Conservation (phyloP, 106 monocot species). For the Dendrobium catenatum region DNA sequence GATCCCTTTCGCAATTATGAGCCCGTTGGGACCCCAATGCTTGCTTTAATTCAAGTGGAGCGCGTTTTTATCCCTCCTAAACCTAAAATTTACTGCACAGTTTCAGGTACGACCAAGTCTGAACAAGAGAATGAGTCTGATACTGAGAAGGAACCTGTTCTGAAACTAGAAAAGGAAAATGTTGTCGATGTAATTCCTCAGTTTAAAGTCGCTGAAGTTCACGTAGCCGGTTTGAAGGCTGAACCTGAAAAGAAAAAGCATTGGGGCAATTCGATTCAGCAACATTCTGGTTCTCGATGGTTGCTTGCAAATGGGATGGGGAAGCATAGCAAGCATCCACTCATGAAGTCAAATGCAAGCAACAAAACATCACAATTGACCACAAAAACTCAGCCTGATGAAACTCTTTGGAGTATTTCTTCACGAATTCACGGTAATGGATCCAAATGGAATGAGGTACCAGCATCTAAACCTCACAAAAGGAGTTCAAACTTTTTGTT, state of each 20-base stretch:
- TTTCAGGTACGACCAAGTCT: constrained; percentile 50
- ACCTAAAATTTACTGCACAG: constrained; percentile 62
- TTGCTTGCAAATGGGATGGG: constrained; percentile 96
- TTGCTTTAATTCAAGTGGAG: constrained; percentile 90
- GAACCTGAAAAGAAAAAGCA: constrained; percentile 62
- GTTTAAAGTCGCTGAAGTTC: constrained; percentile 87
- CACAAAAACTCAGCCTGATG: constrained; percentile 48
- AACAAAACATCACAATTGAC: constrained; percentile 33
- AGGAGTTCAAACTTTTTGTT: constrained; percentile 73
- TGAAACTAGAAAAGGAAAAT: constrained; percentile 32
- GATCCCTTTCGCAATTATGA: constrained; percentile 90
- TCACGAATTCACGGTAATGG: constrained; percentile 52
- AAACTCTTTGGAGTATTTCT: constrained; percentile 96
- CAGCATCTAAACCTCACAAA: constrained; percentile 46
- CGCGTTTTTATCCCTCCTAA: constrained; percentile 87
- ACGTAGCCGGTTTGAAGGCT: constrained; percentile 82
- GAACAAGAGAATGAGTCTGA: constrained; percentile 50
- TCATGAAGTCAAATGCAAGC: constrained; percentile 68
- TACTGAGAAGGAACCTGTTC: constrained; percentile 18
- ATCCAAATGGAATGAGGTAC: constrained; percentile 50
- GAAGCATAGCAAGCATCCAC: constrained; percentile 68
- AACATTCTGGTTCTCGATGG: constrained; percentile 90
- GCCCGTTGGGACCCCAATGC: constrained; percentile 95
- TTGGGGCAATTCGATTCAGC: constrained; percentile 61
- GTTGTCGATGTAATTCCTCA: constrained; percentile 47